phyloP scores from a whole-genome alignment of 306 rosid species.

The Cucurbita argyrosperma region DNA sequence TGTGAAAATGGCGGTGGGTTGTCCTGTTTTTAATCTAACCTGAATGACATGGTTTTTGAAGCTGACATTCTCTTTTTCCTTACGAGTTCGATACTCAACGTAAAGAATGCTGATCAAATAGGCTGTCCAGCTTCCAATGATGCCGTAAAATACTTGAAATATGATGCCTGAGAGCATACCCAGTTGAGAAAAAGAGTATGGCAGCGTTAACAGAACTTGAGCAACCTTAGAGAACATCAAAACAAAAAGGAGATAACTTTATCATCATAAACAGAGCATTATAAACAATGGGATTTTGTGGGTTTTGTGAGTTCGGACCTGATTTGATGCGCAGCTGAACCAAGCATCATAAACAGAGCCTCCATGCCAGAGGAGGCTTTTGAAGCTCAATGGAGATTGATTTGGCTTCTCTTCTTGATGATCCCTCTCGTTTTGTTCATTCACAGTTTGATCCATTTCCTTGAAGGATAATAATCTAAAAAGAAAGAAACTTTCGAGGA shows the following conservation, averaged over 20 bases:
- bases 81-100: constrained; percentile 67
- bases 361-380: constrained; percentile 74
- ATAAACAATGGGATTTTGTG: neutral
- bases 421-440: constrained; percentile 37
- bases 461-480: constrained; percentile 18
- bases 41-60: constrained; percentile 97
- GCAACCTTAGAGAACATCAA: constrained; percentile 47
- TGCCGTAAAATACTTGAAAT: constrained; percentile 73
- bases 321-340: constrained; percentile 96
- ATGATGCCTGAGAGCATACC: constrained; percentile 77
- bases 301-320: constrained; percentile 24
- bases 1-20: neutral
- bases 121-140: constrained; percentile 95
- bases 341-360: constrained; percentile 94
- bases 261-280: neutral
- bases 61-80: constrained; percentile 76
- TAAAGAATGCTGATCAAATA: constrained; percentile 82
- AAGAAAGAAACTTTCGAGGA: constrained; percentile 8
- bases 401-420: constrained; percentile 37
- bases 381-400: constrained; percentile 24
- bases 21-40: constrained; percentile 19
- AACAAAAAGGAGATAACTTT: neutral
- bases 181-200: constrained; percentile 76
- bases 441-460: constrained; percentile 33
- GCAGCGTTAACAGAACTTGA: constrained; percentile 82